Base-by-base conservation (phyloP, 305 asterid species). In the Fraxinus velutina region DNA sequence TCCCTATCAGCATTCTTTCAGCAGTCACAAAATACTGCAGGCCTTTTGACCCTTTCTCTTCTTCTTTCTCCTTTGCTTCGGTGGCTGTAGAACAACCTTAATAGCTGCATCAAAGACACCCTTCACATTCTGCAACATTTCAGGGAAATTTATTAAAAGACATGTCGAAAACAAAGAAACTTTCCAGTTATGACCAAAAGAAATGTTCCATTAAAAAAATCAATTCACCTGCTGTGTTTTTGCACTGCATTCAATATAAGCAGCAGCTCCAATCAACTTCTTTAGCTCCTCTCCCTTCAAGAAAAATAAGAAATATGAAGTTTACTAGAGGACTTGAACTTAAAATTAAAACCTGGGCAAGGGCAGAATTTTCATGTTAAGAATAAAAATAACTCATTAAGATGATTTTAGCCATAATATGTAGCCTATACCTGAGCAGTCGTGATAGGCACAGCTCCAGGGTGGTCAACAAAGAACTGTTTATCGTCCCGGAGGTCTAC, bases 71-170 rank as follows among this genome's bases (percentile, higher is more conserved):
- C 80, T 87, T 21, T 88, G 92, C 84, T 88, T 91, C 6, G 97
- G 92, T 27, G 97, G 97, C 82, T 87, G 90, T 81, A 92, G 82
- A 6, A 91, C 97, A 19, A 92, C 88, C 88, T 90, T 90, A 36
- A 92, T 92, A 19, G 94, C 94, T 0, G 93, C 92, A 84, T 90
- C 94, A 33, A 92, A 91, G 74, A 90, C 95, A 7, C 84, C 92
- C 83, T 91, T 91, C 86, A 91, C 91, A 83, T 91, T 88, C 93
- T 90, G 92, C 85, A 22, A 1, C 12, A 4, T 33, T 17, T 73
- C 19, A 15, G 32, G 36, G 77, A 30, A 15, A 47, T 9, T 27
- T 66, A 29, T 66, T 24, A 24, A 44, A 50, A 82, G 17, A 21
- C 33, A 34, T 47, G 13, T 57, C 29, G 29, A 57, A 19, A 74